Evolutionary conservation across 106 monocot species (phyloP).

Genomic region (Phalaenopsis aphrodite): DNA sequence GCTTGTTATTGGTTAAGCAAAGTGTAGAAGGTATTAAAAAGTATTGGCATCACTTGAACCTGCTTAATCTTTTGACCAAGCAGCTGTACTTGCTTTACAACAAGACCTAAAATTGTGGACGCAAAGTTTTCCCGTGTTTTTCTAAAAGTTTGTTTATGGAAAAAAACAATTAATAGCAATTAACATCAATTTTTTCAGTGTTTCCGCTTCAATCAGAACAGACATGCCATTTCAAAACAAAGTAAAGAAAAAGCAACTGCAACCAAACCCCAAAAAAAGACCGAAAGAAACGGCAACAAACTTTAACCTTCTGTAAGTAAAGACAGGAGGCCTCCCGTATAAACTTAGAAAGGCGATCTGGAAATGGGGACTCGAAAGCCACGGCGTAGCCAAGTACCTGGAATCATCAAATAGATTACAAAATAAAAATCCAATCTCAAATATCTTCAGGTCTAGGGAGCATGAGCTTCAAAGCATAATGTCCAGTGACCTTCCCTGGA

Average conservation of each 20-base stretch:
- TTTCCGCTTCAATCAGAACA: too few species aligned
- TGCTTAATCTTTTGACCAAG: not conserved
- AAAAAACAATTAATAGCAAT: too few species aligned
- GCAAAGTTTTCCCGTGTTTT: too few species aligned
- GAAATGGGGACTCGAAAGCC: conserved; percentile 84
- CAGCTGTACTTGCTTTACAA: not conserved
- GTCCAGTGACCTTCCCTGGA: conserved; percentile 58
- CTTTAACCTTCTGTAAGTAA: conserved; percentile 61
- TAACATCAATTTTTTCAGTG: too few species aligned
- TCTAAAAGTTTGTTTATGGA: too few species aligned
- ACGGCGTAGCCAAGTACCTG: conserved; percentile 84
- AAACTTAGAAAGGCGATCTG: conserved; percentile 77
- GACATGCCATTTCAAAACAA: too few species aligned
- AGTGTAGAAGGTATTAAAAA: too few species aligned
- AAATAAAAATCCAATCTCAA: not conserved
- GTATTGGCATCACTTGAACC: not conserved
- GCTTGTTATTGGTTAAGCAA: not conserved
- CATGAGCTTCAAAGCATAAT: not conserved
- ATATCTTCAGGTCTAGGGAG: not conserved
- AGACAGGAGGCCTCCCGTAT: conserved; percentile 63
- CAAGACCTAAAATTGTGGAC: too few species aligned
- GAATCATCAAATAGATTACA: conserved; percentile 1
- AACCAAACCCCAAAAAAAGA: not conserved
- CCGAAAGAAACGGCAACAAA: not conserved
- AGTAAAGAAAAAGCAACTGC: not conserved